Conservation (phyloP, 176 grass and related monocot species). For the Hordeum vulgare region DNA sequence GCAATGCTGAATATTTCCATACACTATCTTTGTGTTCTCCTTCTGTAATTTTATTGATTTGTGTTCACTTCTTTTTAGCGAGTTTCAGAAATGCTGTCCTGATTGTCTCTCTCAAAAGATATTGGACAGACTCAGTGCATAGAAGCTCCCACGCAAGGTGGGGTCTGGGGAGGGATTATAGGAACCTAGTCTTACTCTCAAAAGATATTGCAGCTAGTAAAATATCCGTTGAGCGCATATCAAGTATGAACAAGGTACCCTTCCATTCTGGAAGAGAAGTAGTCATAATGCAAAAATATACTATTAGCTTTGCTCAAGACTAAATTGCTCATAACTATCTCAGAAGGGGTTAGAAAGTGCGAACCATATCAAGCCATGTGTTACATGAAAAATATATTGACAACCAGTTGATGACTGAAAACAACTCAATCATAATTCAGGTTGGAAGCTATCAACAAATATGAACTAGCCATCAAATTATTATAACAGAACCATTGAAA, state of each 20-base stretch:
- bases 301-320: background rate
- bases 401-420: slow-evolving; percentile 11
- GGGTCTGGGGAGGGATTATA: too few relatives aligned
- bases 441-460: slow-evolving; percentile 18
- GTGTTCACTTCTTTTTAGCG: background rate
- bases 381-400: slow-evolving; percentile 13
- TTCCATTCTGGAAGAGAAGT: slow-evolving; percentile 11
- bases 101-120: background rate
- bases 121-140: too few relatives aligned
- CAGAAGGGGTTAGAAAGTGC: background rate
- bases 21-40: background rate
- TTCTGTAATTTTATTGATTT: background rate
- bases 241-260: background rate
- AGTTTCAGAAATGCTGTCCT: background rate
- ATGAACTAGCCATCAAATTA: background rate
- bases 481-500: background rate
- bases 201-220: background rate
- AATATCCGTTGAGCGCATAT: background rate
- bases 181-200: too few relatives aligned
- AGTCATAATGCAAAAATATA: background rate
- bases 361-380: slow-evolving; percentile 10
- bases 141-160: too few relatives aligned
- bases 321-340: background rate
- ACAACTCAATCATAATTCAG: slow-evolving; percentile 14
- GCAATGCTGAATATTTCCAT: background rate